A percentile compares a stretch with the other conserved stretches of the same genome.
phyloP scores from a whole-genome alignment of 257 asterid species.

The Osmanthus fragrans region DNA sequence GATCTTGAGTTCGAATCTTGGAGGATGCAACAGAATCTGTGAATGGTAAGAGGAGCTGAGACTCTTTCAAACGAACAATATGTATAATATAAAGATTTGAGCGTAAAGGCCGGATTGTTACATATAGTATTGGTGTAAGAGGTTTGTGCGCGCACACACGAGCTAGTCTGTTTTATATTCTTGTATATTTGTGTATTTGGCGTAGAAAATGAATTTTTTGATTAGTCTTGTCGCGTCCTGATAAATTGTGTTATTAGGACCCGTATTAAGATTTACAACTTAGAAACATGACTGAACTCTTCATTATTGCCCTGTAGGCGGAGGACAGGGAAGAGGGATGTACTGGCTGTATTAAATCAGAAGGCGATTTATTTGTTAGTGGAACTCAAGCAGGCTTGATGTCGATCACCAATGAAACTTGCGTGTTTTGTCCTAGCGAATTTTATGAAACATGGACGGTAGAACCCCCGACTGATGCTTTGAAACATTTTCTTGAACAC shows the following conservation, averaged over 20 bases:
- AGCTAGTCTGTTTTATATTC: no score
- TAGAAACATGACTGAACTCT: not conserved
- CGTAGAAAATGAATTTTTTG: no score
- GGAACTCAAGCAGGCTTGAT: slow-evolving; percentile 58
- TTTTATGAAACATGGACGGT: slow-evolving; percentile 61
- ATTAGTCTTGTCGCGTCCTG: not conserved
- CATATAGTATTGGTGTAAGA: no score
- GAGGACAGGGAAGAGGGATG: slow-evolving; percentile 60
- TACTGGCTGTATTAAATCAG: slow-evolving; percentile 67
- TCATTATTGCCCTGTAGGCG: slow-evolving; percentile 49
- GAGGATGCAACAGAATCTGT: no score
- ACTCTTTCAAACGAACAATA: no score
- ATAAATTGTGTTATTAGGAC: not conserved
- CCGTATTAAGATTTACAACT: not conserved
- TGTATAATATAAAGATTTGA: no score
- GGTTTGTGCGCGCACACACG: no score
- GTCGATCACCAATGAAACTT: slow-evolving; percentile 30
- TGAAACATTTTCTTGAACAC: slow-evolving; percentile 61
- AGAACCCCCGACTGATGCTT: slow-evolving; percentile 53
- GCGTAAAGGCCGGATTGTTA: no score
- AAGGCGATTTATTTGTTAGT: slow-evolving; percentile 62
- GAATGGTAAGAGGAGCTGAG: no score
- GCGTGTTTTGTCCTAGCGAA: slow-evolving; percentile 56
- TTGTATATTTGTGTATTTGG: no score
- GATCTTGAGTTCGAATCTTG: no score